Evolutionary conservation across 805 yeast species (phyloP), one percentile per base, ranked within the genome.

Genomic region (Saccharomycopsis capsularis): DNA sequence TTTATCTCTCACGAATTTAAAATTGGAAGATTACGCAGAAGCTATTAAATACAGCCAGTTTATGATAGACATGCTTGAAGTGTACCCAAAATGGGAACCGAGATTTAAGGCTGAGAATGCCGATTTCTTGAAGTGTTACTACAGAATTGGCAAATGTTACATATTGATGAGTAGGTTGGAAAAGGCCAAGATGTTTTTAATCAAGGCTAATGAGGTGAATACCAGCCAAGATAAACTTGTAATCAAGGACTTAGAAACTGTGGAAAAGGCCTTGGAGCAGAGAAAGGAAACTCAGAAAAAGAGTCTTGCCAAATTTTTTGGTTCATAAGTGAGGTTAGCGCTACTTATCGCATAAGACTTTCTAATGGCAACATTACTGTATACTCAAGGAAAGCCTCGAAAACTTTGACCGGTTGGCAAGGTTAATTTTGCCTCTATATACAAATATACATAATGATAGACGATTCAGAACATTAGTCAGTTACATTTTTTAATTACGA

Each of bases 251-350:
- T 57, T 78, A 24, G 62, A 62, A 27, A 60, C 57, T 11, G 73
- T 73, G 0, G 71, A 76, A 52, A 59, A 57, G 6, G 29, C 68
- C 22, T 55, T 77, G 2, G 69, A 70, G 23, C 64, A 67, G 30
- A 63, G 66, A 35, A 80, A 76, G 59, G 67, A 69, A 36, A 69
- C 68, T 15, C 81, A 79, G 52, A 75, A 70, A 59, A 72, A 73
- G 43, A 77, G 71, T 50, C 75, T 78, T 54, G 73, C 87, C 16
- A 82, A 79, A 60, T 84, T 85, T 60, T 85, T 85, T 57, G 63
- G 63, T 32, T 46, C 18, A 44, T 11, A 24, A n/a, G 23, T n/a
- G n/a, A n/a, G n/a, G n/a, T n/a, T n/a, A n/a, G n/a, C n/a, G n/a
- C n/a, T n/a, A n/a, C n/a, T n/a, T n/a, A n/a, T n/a, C n/a, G n/a